Conservation (phyloP, 2,329 filamentous ascomycete species). For the Botryosphaeria dothidea region DNA sequence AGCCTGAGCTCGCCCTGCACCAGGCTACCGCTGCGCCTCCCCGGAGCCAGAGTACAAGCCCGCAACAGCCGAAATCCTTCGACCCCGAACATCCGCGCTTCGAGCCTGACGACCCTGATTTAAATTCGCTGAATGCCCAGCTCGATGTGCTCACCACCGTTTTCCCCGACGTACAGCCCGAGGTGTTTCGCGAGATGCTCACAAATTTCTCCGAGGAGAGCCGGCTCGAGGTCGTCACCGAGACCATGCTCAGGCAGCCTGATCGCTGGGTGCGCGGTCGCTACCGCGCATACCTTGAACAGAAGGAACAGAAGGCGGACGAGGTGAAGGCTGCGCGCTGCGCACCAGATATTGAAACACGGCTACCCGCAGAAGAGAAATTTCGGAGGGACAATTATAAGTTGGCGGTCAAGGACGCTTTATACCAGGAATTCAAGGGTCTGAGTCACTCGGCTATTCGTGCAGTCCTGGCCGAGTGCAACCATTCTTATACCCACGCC, state of each 20-base stretch:
- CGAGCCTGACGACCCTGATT: constrained; percentile 57
- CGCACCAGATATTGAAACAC: constrained; percentile 30
- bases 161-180: constrained; percentile 78
- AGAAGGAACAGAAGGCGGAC: constrained; percentile 33
- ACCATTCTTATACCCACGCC: constrained; percentile 74
- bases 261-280: constrained; percentile 71
- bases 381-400: constrained; percentile 71
- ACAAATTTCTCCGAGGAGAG: constrained; percentile 74
- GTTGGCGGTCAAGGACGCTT: constrained; percentile 65
- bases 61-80: background rate
- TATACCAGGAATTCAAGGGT: constrained; percentile 75
- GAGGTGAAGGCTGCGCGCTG: constrained; percentile 24
- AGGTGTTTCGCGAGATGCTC: constrained; percentile 82
- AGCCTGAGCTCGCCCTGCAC: background rate
- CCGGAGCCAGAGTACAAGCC: constrained; percentile 6
- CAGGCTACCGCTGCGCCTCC: background rate
- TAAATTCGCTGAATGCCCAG: constrained; percentile 69
- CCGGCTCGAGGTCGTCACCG: constrained; percentile 73
- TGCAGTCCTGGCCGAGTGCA: constrained; percentile 77
- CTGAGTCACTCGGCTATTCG: constrained; percentile 72
- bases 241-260: constrained; percentile 72
- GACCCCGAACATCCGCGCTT: background rate
- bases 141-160: constrained; percentile 69
- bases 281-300: constrained; percentile 50
- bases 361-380: constrained; percentile 57